Evolutionary conservation across 2,329 filamentous ascomycete species (phyloP), one percentile per base, ranked within the genome.

Genomic region (Colletotrichum sp.): DNA sequence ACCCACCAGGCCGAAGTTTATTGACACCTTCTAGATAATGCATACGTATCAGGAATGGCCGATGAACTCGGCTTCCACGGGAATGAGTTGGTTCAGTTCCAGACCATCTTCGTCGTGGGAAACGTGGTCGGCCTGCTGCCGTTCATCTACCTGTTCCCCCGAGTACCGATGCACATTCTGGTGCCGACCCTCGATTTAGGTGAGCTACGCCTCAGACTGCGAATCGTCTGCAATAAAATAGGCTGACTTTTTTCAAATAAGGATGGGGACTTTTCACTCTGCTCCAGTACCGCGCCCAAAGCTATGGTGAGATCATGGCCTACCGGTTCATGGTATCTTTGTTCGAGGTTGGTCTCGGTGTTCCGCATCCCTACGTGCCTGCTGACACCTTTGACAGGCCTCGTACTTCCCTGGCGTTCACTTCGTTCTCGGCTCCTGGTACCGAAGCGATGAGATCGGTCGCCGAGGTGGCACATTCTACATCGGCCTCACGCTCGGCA

Each of bases 391-490:
- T 5, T n/a, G 1, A n/a, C 5, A 72, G 62, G 83, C 84, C 3
- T 82, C 85, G 0, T 85, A 85, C 64, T 87, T 87, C 75, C 81
- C 86, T 0, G 80, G 84, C 0, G 85, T 88, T 2, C 85, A 87
- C 76, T 87, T 86, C 71, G 82, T 87, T 59, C 82, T 88, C 1
- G 86, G 86, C 10, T 84, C 89, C 0, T 93, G 92, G 91, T 93
- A 93, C 78, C 92, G 88, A 0, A 87, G 88, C 18, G 85, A 86
- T 13, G 92, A 93, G 76, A 86, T 94, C 0, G 92, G 90, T 2
- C 93, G 93, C 79, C 87, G 92, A 1, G 90, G 88, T 8, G 92
- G 90, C 64, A 89, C 93, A 65, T 93, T 93, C 79, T 91, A 90
- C 36, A 84, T 89, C 28, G 88, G 89, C 0, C 81, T 89, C 1